phyloP scores from a whole-genome alignment of 352 stramenopile species.

The Poterioochromonas sp. region DNA sequence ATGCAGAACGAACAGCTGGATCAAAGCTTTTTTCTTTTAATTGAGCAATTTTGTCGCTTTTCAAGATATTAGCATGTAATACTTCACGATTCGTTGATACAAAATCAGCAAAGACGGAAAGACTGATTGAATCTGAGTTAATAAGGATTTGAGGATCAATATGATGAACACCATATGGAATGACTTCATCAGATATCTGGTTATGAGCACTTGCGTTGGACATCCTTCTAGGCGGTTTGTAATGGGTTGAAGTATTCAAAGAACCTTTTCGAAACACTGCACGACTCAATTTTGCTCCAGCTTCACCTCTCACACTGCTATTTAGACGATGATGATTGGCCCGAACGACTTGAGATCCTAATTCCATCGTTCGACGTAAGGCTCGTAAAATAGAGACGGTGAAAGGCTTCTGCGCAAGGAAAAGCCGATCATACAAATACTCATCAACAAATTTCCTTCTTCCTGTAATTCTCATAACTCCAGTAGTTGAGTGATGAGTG shows the following conservation, averaged over 20 bases:
- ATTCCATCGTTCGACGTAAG: no score
- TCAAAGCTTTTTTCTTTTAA: constrained; percentile 20
- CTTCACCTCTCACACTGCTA: no score
- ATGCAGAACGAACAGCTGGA: constrained; percentile 26
- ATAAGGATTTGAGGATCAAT: constrained; percentile 21
- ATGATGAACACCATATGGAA: constrained; percentile 31
- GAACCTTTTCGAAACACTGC: no score
- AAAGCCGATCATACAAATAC: not conserved
- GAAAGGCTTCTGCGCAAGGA: not conserved
- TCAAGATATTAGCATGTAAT: not conserved
- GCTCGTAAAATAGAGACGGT: no score
- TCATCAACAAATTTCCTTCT: constrained; percentile 23
- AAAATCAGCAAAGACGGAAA: constrained; percentile 14
- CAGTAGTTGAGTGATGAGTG: no score
- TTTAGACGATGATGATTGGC: no score
- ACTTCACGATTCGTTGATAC: not conserved
- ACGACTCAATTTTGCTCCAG: no score
- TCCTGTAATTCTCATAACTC: no score
- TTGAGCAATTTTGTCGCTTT: not conserved
- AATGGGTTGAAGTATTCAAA: no score
- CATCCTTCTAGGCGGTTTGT: no score
- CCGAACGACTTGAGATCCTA: no score
- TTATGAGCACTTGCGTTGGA: no score
- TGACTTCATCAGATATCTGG: not conserved
- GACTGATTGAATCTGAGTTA: not conserved